Conservation (phyloP, 2,329 filamentous ascomycete genomes). For the Microdochium trichocladiopsis region DNA sequence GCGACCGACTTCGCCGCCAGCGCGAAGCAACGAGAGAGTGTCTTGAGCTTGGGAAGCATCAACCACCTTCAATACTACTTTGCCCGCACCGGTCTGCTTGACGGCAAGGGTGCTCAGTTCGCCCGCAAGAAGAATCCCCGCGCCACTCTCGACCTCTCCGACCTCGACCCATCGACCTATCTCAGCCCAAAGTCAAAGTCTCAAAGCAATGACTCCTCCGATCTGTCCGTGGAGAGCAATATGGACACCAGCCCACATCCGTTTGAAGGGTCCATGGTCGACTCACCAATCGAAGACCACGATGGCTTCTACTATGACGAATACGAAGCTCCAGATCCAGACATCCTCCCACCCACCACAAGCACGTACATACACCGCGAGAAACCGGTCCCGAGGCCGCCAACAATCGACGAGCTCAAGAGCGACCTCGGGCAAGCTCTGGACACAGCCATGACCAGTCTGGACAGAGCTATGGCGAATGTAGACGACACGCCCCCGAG, state of each 20-base stretch:
- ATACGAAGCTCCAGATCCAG: constrained; percentile 58
- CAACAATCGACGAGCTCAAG: constrained; percentile 74
- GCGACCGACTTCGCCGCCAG: constrained; percentile 87
- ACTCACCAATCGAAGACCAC: constrained; percentile 38
- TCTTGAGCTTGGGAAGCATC: constrained; percentile 93
- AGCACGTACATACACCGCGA: constrained; percentile 90
- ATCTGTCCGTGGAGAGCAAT: constrained; percentile 21
- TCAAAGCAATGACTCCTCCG: constrained; percentile 48
- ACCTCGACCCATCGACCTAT: constrained; percentile 37
- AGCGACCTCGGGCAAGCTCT: constrained; percentile 40
- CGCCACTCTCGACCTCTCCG: constrained; percentile 50
- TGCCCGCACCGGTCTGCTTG: constrained; percentile 83
- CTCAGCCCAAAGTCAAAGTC: constrained; percentile 41
- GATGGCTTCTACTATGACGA: constrained; percentile 48
- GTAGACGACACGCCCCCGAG: constrained; percentile 15
- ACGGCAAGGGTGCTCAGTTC: constrained; percentile 85
- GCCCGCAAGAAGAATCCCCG: constrained; percentile 62
- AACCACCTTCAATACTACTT: constrained; percentile 98
- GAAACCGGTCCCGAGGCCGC: constrained; percentile 75
- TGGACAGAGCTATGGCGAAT: constrained; percentile 51
- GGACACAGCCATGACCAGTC: constrained; percentile 40
- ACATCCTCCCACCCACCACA: constrained; percentile 92
- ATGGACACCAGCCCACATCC: constrained; percentile 16
- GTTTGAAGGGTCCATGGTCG: constrained; percentile 21
- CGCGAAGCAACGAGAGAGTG: constrained; percentile 83